Conservation (phyloP, 768 basidiomycete species). For the Phlegmacium glaucopus region DNA sequence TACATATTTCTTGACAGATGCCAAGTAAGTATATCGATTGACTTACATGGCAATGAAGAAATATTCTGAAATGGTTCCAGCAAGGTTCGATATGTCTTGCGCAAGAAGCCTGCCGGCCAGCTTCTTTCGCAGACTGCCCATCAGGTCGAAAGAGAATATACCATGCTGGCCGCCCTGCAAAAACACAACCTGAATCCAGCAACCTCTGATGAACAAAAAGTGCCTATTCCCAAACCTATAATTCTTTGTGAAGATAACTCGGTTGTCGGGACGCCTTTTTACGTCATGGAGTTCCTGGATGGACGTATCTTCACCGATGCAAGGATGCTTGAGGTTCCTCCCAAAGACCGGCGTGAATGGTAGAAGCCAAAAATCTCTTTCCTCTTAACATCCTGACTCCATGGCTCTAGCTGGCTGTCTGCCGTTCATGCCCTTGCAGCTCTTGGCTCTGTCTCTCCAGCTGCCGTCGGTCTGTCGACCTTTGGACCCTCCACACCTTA, state of each 20-base stretch:
- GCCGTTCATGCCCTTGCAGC: constrained; percentile 68
- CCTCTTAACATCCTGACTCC: not conserved
- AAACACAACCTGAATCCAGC: constrained; percentile 59
- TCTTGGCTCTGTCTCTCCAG: constrained; percentile 62
- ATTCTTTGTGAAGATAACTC: constrained; percentile 74
- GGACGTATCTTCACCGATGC: constrained; percentile 92
- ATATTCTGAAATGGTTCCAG: constrained; percentile 24
- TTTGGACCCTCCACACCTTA: constrained; percentile 79
- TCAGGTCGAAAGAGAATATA: constrained; percentile 92
- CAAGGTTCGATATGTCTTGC: constrained; percentile 70
- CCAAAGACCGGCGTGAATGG: constrained; percentile 69
- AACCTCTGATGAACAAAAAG: constrained; percentile 45
- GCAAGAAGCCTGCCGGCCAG: constrained; percentile 88
- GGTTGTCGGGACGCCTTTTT: constrained; percentile 88
- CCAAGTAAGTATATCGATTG: constrained; percentile 42
- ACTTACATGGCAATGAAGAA: not conserved
- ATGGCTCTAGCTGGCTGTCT: constrained; percentile 63
- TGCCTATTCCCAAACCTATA: constrained; percentile 86
- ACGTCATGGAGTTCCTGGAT: constrained; percentile 94
- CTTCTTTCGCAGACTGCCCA: constrained; percentile 91
- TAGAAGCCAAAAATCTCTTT: constrained; percentile 27
- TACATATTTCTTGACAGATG: constrained; percentile 89
- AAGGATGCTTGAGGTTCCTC: constrained; percentile 65
- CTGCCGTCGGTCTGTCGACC: constrained; percentile 58
- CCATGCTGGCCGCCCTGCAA: constrained; percentile 74